Evolutionary conservation across 371 early-diverging fungal genomes (phyloP), one percentile per base, ranked within the genome.

Genomic region (Basidiobolus heterosporus): DNA sequence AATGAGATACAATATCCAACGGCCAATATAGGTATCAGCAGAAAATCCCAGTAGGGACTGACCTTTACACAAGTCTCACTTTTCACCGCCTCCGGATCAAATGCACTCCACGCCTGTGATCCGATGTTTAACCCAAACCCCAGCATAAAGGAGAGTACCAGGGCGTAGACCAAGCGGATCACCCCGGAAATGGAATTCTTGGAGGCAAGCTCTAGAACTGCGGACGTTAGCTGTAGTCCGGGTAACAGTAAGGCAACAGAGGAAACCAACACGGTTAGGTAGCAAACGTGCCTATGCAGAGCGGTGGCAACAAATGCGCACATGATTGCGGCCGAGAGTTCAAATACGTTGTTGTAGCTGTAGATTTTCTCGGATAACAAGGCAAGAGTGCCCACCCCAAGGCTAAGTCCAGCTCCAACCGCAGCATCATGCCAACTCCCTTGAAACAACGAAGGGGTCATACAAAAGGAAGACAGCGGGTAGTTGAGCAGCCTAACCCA

Each of bases 171-270:
- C 45, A 78, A 59, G 3, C 79, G 64, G 2, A 79, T 72, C 1
- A 78, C 74, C 1, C 85, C 82, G 0, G 79, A 75, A 15, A 79
- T 68, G 60, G 80, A 65, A 54, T 78, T 78, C 7, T 79, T 66
- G 11, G 81, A 75, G 1, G 75, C 65, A 3, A 84, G 63, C 50
- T 84, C 82, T 50, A 80, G 74, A 47, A 80, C 71, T 11, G 72
- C 61, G 1, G 72, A 65, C 0, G 81, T 78, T n/a, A 84, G 58
- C 0, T 63, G 52, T 5, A 72, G 46, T 11, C 78, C 79, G 0
- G 78, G 78, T 0, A 78, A 62, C 24, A 75, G 59, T 36, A 65
- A 59, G 3, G 69, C 65, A 16, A 69, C 57, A 13, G 65, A 71
- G 3, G 64, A 57, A 5, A 75, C 53, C 3, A 67, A 61, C 3